Evolutionary conservation across 306 rosid genomes (phyloP).

Genomic region (Luffa aegyptiaca): DNA sequence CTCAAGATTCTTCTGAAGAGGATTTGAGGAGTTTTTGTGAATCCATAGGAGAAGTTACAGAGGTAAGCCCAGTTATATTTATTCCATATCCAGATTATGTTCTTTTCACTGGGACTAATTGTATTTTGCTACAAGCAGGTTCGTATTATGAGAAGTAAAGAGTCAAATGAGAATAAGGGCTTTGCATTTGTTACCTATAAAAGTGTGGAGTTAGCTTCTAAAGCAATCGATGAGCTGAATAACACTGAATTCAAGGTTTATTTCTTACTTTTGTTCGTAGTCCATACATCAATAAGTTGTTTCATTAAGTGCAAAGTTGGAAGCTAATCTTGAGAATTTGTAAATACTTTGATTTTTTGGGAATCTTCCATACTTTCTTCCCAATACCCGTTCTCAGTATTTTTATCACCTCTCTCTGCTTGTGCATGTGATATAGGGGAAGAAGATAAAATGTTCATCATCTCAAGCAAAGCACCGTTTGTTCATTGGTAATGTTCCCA

Average conservation of each 20-base stretch:
- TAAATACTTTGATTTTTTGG: background rate
- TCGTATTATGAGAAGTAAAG: conserved; percentile 83
- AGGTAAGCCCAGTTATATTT: conserved; percentile 40
- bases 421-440: conserved; percentile 43
- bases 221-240: conserved; percentile 77
- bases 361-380: background rate
- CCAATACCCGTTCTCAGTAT: conserved; percentile 9
- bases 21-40: conserved; percentile 67
- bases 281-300: conserved; percentile 3
- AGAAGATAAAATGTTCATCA: conserved; percentile 73
- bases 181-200: conserved; percentile 81
- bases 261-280: background rate
- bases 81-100: conserved; percentile 1
- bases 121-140: conserved; percentile 46
- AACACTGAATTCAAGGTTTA: conserved; percentile 70
- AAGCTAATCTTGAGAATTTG: background rate
- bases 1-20: conserved; percentile 52
- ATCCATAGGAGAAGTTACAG: conserved; percentile 64
- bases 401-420: conserved; percentile 12
- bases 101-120: background rate
- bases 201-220: conserved; percentile 69
- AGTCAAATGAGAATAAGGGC: conserved; percentile 64
- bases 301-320: conserved; percentile 1
- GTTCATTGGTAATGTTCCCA: conserved; percentile 90
- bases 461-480: conserved; percentile 95